These are phyloP conservation scores for Phyllosticta citribraziliensis DNA, from an alignment of 2,329 filamentous ascomycete species.

Conservation along the genomic window DNA sequence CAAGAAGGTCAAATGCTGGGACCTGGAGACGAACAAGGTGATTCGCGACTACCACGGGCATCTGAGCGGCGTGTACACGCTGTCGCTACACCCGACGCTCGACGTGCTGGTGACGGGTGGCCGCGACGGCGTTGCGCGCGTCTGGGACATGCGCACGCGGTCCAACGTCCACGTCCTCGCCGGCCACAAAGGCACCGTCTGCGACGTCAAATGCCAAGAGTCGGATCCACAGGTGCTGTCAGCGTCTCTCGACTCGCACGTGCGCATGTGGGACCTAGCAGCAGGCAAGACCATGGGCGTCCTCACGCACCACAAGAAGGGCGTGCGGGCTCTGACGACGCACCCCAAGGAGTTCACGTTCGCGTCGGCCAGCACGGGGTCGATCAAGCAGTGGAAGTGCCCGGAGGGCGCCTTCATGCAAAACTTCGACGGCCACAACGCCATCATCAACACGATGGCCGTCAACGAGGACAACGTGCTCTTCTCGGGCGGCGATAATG, in stretches of 20 bases:
- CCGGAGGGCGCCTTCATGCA: slow-evolving; percentile 98
- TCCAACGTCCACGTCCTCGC: slow-evolving; percentile 90
- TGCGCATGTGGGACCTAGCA: slow-evolving; percentile 89
- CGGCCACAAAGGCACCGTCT: slow-evolving; percentile 84
- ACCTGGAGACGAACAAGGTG: slow-evolving; percentile 98
- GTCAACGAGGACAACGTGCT: slow-evolving; percentile 93
- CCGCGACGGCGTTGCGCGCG: slow-evolving; percentile 83
- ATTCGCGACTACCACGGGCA: slow-evolving; percentile 97
- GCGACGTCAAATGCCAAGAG: slow-evolving; percentile 86
- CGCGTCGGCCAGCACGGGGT: slow-evolving; percentile 79
- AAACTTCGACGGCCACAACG: slow-evolving; percentile 93
- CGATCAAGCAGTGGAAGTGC: slow-evolving; percentile 99
- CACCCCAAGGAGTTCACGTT: slow-evolving; percentile 96
- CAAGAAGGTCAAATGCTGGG: slow-evolving; percentile 99
- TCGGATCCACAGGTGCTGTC: slow-evolving; percentile 94
- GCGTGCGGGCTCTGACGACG: slow-evolving; percentile 71
- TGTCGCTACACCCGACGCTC: slow-evolving; percentile 86
- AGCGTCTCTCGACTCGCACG: slow-evolving; percentile 82
- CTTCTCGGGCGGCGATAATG: slow-evolving; percentile 92
- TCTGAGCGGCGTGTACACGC: slow-evolving; percentile 86
- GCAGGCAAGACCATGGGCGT: slow-evolving; percentile 95
- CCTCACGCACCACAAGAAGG: slow-evolving; percentile 97
- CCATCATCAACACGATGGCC: slow-evolving; percentile 87
- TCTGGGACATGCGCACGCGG: slow-evolving; percentile 97
- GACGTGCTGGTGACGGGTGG: slow-evolving; percentile 93